Evolutionary conservation across 1,284 basidiomycete genomes (phyloP).

Genomic region (Ganoderma lucidum): DNA sequence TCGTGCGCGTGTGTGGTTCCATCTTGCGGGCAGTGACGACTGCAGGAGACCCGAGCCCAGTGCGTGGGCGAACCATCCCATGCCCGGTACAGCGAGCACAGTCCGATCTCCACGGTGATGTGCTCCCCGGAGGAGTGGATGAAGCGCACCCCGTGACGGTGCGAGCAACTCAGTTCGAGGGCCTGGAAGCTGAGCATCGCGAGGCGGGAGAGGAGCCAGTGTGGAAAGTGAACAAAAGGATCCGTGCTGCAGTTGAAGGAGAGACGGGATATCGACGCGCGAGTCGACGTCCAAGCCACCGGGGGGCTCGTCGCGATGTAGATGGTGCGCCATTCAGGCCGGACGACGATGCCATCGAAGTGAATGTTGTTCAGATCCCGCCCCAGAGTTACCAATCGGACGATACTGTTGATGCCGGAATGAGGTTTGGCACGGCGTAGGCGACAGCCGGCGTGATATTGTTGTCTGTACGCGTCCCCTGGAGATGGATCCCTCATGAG

Average conservation of each 20-base stretch:
- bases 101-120: slow-evolving; percentile 3
- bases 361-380: background rate
- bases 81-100: background rate
- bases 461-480: background rate
- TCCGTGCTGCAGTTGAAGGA: background rate
- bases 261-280: background rate
- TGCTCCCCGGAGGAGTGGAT: background rate
- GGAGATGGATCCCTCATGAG: slow-evolving; percentile 1
- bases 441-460: background rate
- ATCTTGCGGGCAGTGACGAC: background rate
- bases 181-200: background rate
- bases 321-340: background rate
- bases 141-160: background rate
- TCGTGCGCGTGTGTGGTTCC: background rate
- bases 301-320: background rate
- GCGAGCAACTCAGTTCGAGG: background rate
- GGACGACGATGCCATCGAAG: background rate
- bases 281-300: background rate
- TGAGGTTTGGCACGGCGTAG: background rate
- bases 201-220: slow-evolving; percentile 3
- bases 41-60: slow-evolving; percentile 4
- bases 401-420: background rate
- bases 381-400: background rate
- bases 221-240: background rate
- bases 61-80: background rate